Conservation (phyloP, 305 asterid species). For the Striga hermonthica region DNA sequence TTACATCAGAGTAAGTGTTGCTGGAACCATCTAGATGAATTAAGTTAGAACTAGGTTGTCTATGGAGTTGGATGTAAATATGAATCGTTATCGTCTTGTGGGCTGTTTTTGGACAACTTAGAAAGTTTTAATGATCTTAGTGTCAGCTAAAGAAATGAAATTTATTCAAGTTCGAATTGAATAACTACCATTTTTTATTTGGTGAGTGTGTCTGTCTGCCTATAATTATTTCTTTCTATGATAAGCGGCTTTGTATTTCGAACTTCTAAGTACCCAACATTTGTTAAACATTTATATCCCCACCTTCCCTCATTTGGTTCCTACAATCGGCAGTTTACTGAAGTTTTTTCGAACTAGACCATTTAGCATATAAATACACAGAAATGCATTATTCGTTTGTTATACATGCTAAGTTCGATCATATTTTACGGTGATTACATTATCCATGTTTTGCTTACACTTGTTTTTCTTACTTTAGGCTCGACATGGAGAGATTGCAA, state of each 20-base stretch:
- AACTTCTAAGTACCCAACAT: neutral
- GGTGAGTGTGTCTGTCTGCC: neutral
- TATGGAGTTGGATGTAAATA: too few species aligned
- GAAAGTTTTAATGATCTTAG: neutral
- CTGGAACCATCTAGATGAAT: neutral
- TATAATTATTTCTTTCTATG: neutral
- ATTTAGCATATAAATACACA: conserved; percentile 9
- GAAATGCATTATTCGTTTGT: neutral
- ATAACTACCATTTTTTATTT: too few species aligned
- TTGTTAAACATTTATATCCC: neutral
- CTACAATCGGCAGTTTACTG: neutral
- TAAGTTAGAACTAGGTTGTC: neutral
- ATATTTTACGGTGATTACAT: conserved; percentile 19
- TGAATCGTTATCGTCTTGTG: neutral
- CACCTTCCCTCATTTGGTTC: conserved; percentile 7
- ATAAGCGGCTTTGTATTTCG: neutral
- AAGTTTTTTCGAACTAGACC: neutral
- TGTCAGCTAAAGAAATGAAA: neutral
- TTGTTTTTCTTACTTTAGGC: conserved; percentile 46
- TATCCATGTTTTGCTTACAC: conserved; percentile 25
- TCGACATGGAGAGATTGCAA: conserved; percentile 71
- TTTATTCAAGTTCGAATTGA: neutral
- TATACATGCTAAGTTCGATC: neutral
- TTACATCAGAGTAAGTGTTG: neutral
- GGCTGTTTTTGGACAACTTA: neutral